phyloP scores from a whole-genome alignment of 176 grass and related monocot species.

The Stipa capillata region DNA sequence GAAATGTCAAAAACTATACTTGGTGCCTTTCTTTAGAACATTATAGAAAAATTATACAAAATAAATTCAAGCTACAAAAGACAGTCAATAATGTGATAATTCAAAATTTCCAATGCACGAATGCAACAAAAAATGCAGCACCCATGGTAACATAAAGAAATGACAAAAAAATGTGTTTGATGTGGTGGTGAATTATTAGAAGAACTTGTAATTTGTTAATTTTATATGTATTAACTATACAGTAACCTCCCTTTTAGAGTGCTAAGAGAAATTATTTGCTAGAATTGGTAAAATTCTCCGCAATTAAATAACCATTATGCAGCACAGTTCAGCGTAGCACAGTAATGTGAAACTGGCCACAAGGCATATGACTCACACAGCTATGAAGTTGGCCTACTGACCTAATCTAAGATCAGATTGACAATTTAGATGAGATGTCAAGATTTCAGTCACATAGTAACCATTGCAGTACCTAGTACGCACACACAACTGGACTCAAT shows the following conservation, averaged over 20 bases:
- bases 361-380: neutral
- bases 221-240: neutral
- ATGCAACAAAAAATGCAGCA: neutral
- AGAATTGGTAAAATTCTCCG: neutral
- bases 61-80: conserved; percentile 9
- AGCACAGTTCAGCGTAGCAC: neutral
- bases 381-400: neutral
- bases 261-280: neutral
- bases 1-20: neutral
- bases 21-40: conserved; percentile 1
- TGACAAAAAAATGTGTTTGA: neutral
- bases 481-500: neutral
- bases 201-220: neutral
- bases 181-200: neutral
- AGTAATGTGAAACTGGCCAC: neutral
- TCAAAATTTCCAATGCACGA: neutral
- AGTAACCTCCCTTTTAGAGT: neutral
- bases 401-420: neutral
- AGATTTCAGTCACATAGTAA: conserved; percentile 3
- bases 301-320: neutral
- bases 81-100: neutral
- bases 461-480: neutral
- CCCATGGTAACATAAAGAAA: neutral
- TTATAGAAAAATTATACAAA: neutral
- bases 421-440: conserved; percentile 1